phyloP scores from a whole-genome alignment of 2,329 filamentous ascomycete species.

The Dryadomyces quercus-mongolicae region DNA sequence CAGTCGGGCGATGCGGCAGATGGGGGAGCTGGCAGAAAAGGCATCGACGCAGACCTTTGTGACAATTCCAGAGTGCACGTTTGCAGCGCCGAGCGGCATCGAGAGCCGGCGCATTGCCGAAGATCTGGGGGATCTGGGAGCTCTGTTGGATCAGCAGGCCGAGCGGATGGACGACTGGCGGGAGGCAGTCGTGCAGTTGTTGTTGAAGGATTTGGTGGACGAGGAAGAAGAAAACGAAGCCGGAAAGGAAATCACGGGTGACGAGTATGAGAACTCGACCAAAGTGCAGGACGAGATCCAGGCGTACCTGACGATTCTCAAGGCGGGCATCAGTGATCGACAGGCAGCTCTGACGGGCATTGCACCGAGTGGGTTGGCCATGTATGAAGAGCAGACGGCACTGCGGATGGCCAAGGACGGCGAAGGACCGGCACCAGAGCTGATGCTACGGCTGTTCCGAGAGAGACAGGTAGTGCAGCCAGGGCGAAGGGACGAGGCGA shows the following conservation, averaged over 20 bases:
- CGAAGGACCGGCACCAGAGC: conserved; percentile 60
- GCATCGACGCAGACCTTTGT: conserved; percentile 43
- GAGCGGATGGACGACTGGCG: conserved; percentile 63
- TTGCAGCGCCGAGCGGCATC: conserved; percentile 48
- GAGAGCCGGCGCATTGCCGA: conserved; percentile 58
- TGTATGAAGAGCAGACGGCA: conserved; percentile 57
- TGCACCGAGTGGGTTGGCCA: conserved; percentile 55
- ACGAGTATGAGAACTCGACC: conserved; percentile 82
- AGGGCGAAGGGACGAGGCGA: not conserved
- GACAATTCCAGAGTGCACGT: conserved; percentile 47
- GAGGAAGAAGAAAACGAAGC: conserved; percentile 70
- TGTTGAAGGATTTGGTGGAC: conserved; percentile 68
- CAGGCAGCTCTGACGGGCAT: conserved; percentile 65
- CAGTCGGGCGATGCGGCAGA: conserved; percentile 47
- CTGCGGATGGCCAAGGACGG: conserved; percentile 46
- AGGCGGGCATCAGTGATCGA: conserved; percentile 67
- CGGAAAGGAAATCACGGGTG: conserved; percentile 64
- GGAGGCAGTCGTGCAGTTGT: conserved; percentile 55
- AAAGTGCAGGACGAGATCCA: conserved; percentile 82
- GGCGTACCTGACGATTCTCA: conserved; percentile 69
- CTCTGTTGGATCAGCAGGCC: conserved; percentile 60
- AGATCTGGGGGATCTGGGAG: conserved; percentile 51
- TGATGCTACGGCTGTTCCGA: conserved; percentile 38
- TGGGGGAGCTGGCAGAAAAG: conserved; percentile 47
- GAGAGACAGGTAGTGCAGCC: conserved; percentile 36